Evolutionary conservation across 2,329 filamentous ascomycete species (phyloP).

Genomic region (Allantophomopsis cytisporea): DNA sequence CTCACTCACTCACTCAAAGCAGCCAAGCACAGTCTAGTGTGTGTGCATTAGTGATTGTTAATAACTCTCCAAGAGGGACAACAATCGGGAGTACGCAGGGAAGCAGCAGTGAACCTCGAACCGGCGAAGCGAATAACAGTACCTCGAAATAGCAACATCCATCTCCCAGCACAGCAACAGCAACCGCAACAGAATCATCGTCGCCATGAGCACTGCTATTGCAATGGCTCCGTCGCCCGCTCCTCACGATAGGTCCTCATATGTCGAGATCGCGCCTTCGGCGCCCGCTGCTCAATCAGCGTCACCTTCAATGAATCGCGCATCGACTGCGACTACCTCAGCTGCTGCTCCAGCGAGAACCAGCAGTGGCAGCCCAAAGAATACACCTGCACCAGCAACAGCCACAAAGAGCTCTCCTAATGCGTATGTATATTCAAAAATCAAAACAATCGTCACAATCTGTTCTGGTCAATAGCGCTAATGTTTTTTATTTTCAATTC

Average conservation of each 20-base stretch:
- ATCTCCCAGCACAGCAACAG: no score
- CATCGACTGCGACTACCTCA: slow-evolving; percentile 22
- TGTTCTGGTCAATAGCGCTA: neutral
- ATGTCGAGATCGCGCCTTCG: slow-evolving; percentile 31
- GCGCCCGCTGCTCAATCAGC: slow-evolving; percentile 8
- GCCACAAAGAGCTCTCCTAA: slow-evolving; percentile 40
- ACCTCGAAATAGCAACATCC: no score
- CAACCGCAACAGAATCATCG: no score
- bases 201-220: slow-evolving; percentile 52
- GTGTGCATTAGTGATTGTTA: no score
- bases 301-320: slow-evolving; percentile 15
- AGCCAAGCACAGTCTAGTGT: no score
- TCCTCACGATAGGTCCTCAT: slow-evolving; percentile 49
- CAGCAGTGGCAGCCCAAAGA: slow-evolving; percentile 39
- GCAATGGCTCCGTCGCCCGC: slow-evolving; percentile 57
- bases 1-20: no score
- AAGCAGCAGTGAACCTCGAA: no score
- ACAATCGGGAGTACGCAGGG: no score
- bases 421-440: slow-evolving; percentile 33
- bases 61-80: no score
- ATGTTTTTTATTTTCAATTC: slow-evolving; percentile 6
- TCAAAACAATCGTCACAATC: slow-evolving; percentile 3
- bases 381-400: slow-evolving; percentile 16
- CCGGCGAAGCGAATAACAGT: no score
- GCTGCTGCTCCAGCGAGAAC: slow-evolving; percentile 27